Conservation (phyloP, 768 basidiomycete genomes). For the Termitomyces sp. region DNA sequence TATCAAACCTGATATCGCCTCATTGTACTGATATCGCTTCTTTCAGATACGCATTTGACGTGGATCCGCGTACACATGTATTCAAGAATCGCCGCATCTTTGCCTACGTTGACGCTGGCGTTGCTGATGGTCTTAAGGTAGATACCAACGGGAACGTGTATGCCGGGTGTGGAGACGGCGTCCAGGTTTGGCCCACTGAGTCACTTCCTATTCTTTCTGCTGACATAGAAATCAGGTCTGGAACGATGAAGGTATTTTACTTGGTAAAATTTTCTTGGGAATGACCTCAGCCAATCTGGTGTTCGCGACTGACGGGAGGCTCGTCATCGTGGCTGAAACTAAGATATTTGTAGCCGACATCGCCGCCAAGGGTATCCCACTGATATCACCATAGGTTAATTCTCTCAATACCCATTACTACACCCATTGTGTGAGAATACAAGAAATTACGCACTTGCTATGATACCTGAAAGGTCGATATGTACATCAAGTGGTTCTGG, state of each 20-base stretch:
- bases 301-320: slow-evolving; percentile 35
- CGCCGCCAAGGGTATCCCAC: slow-evolving; percentile 26
- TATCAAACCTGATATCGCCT: background rate
- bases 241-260: slow-evolving; percentile 45
- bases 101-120: slow-evolving; percentile 59
- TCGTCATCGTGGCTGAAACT: slow-evolving; percentile 42
- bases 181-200: slow-evolving; percentile 35
- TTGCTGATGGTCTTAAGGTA: slow-evolving; percentile 64
- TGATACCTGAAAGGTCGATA: background rate
- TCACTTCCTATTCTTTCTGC: background rate
- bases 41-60: slow-evolving; percentile 61
- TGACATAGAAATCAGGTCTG: slow-evolving; percentile 36
- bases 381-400: slow-evolving; percentile 3
- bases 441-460: background rate
- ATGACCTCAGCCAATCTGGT: slow-evolving; percentile 38
- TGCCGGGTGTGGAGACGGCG: slow-evolving; percentile 65
- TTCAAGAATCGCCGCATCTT: slow-evolving; percentile 62
- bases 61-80: slow-evolving; percentile 45
- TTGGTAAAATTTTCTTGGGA: slow-evolving; percentile 61
- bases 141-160: slow-evolving; percentile 65
- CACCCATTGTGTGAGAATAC: background rate
- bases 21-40: background rate
- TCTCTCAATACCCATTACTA: background rate
- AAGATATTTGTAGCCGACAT: slow-evolving; percentile 42
- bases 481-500: background rate